Percentiles rank a stretch among this genome's conserved stretches.
Conservation (phyloP, 495 filamentous ascomycete genomes). For the Lasiosphaeria ovina region DNA sequence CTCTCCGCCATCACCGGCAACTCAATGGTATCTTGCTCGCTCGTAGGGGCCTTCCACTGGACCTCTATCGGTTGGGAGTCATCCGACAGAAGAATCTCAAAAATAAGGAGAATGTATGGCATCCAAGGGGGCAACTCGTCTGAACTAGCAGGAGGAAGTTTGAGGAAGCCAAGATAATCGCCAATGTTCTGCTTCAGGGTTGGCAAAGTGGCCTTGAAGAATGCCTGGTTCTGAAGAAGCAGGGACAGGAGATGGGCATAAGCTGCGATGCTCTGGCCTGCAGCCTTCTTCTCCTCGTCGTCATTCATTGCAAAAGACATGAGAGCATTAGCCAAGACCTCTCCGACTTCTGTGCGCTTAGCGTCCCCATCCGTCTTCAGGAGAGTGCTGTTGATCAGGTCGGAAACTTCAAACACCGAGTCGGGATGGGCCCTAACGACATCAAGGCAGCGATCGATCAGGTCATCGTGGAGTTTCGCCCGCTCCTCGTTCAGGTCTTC, state of each 20-base stretch:
- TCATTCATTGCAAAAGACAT: conserved; percentile 78
- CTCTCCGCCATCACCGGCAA: conserved; percentile 54
- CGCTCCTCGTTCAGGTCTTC: conserved; percentile 84
- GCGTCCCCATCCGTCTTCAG: conserved; percentile 65
- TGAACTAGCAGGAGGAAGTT: conserved; percentile 63
- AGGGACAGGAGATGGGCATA: conserved; percentile 91
- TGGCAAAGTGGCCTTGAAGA: conserved; percentile 73
- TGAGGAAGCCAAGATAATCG: conserved; percentile 76
- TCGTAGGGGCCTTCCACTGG: conserved; percentile 64
- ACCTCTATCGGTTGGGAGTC: conserved; percentile 77
- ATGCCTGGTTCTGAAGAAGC: conserved; percentile 75
- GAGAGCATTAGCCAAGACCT: conserved; percentile 80
- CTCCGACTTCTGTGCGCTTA: conserved; percentile 69
- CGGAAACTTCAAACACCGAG: conserved; percentile 87
- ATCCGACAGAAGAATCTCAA: conserved; percentile 86
- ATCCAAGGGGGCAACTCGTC: conserved; percentile 84
- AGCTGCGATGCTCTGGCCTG: conserved; percentile 63
- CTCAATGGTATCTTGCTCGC: conserved; percentile 53
- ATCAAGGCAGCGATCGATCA: conserved; percentile 88
- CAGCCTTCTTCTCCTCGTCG: conserved; percentile 72
- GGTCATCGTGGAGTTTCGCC: conserved; percentile 63
- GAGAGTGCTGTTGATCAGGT: conserved; percentile 76
- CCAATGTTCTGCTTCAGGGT: conserved; percentile 76
- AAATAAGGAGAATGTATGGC: conserved; percentile 80
- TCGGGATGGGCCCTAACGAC: conserved; percentile 83